phyloP scores from a whole-genome alignment of 1,284 basidiomycete genomes.

The Pisolithus thermaeus region DNA sequence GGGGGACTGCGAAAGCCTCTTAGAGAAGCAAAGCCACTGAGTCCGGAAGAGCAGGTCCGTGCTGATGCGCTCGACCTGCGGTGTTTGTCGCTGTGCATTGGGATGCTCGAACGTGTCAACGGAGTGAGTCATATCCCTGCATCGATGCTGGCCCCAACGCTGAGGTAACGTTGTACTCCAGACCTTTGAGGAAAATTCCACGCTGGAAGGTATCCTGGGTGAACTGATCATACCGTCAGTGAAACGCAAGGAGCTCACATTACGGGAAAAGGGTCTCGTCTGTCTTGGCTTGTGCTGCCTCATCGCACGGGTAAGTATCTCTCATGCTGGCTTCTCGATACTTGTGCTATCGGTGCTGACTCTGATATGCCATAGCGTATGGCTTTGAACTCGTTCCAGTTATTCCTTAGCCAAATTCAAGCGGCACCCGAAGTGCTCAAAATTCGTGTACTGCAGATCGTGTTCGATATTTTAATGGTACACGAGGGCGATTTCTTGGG shows the following conservation, averaged over 20 bases:
- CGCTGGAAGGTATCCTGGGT: slow-evolving; percentile 83
- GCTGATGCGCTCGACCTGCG: slow-evolving; percentile 75
- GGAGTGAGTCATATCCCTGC: slow-evolving; percentile 48
- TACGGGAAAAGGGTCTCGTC: slow-evolving; percentile 84
- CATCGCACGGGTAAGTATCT: slow-evolving; percentile 62
- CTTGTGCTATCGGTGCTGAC: background rate
- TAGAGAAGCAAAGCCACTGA: slow-evolving; percentile 46
- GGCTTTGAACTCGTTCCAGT: slow-evolving; percentile 86
- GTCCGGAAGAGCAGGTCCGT: slow-evolving; percentile 50
- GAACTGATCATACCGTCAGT: slow-evolving; percentile 92
- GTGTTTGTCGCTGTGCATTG: slow-evolving; percentile 85
- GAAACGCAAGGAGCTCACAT: slow-evolving; percentile 75
- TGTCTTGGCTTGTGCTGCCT: slow-evolving; percentile 88
- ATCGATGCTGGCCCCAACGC: background rate
- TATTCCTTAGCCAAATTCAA: slow-evolving; percentile 85
- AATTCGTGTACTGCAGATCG: slow-evolving; percentile 76
- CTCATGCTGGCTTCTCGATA: background rate
- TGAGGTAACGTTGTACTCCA: slow-evolving; percentile 24
- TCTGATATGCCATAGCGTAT: slow-evolving; percentile 53
- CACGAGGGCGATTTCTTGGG: slow-evolving; percentile 78
- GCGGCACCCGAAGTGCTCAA: slow-evolving; percentile 74
- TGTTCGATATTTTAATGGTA: slow-evolving; percentile 90
- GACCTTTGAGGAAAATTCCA: slow-evolving; percentile 92
- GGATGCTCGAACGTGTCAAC: slow-evolving; percentile 88
- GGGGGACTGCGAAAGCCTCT: slow-evolving; percentile 15